Conservation (phyloP, 495 filamentous ascomycete species). For the Massariosphaeria phaeospora region DNA sequence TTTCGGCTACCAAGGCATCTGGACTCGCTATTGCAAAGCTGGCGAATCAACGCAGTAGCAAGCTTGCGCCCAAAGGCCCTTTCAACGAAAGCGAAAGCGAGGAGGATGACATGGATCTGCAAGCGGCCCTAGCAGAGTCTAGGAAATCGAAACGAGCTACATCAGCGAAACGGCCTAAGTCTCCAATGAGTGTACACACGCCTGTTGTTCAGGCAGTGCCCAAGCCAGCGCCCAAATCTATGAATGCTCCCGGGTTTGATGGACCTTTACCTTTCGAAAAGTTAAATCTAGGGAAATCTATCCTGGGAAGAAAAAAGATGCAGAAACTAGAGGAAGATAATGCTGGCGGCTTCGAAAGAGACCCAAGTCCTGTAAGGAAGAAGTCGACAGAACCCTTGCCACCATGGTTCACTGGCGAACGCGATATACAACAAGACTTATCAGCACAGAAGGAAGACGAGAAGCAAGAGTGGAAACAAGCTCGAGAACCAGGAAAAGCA, state of each 20-base stretch:
- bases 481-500: constrained; percentile 26
- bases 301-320: constrained; percentile 51
- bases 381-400: constrained; percentile 63
- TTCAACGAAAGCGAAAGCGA: constrained; percentile 47
- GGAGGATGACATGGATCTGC: constrained; percentile 60
- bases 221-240: constrained; percentile 3
- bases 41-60: constrained; percentile 57
- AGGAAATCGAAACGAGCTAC: constrained; percentile 41
- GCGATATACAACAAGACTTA: constrained; percentile 37
- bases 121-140: constrained; percentile 52
- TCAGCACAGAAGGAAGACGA: constrained; percentile 39
- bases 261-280: constrained; percentile 89
- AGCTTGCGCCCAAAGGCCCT: constrained; percentile 47
- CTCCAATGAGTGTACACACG: background rate
- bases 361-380: constrained; percentile 40
- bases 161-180: constrained; percentile 8
- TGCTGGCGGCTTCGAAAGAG: constrained; percentile 66
- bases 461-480: constrained; percentile 31
- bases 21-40: constrained; percentile 58
- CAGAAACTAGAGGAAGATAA: constrained; percentile 47
- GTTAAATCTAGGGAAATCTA: constrained; percentile 61
- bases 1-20: constrained; percentile 43
- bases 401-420: constrained; percentile 70
- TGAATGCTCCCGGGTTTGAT: constrained; percentile 55
- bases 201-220: constrained; percentile 25